These are phyloP conservation scores for Microdochium trichocladiopsis DNA, from an alignment of 2,329 filamentous ascomycete species.

Conservation along the genomic window DNA sequence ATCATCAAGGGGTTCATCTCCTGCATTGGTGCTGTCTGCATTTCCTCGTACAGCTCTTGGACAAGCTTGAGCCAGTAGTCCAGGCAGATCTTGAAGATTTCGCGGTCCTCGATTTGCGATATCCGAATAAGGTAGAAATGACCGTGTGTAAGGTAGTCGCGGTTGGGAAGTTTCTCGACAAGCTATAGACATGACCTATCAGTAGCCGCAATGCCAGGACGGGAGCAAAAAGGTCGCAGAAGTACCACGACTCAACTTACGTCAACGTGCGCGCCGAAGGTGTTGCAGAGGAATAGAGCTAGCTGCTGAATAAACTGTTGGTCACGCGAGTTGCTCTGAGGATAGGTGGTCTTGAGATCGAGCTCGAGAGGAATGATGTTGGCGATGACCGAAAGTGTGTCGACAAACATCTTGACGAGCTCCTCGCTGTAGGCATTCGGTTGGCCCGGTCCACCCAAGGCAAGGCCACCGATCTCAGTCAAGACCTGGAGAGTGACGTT, in stretches of 20 bases:
- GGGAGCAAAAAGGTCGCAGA: no score
- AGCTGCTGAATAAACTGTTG: constrained; percentile 98
- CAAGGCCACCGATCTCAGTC: constrained; percentile 92
- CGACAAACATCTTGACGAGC: constrained; percentile 96
- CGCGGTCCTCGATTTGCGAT: constrained; percentile 95
- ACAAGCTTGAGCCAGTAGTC: constrained; percentile 99
- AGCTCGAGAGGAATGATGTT: constrained; percentile 87
- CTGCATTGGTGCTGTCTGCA: constrained; percentile 91
- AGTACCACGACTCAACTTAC: no score
- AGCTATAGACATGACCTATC: constrained; percentile 41
- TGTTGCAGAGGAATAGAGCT: constrained; percentile 92
- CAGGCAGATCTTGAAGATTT: constrained; percentile 98
- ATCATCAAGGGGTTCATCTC: constrained; percentile 89
- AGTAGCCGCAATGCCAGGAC: no score
- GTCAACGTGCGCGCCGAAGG: constrained; percentile 87
- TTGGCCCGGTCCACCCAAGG: constrained; percentile 66
- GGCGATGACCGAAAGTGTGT: constrained; percentile 86
- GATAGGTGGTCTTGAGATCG: constrained; percentile 87
- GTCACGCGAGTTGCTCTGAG: constrained; percentile 82
- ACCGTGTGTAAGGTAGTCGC: constrained; percentile 88
- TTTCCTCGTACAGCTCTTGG: constrained; percentile 96
- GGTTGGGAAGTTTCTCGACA: constrained; percentile 92
- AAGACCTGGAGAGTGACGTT: constrained; percentile 95
- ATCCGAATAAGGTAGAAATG: constrained; percentile 98
- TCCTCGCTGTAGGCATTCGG: constrained; percentile 83